phyloP scores from a whole-genome alignment of 768 basidiomycete genomes.

The Pleurotus salmoneostramineus region DNA sequence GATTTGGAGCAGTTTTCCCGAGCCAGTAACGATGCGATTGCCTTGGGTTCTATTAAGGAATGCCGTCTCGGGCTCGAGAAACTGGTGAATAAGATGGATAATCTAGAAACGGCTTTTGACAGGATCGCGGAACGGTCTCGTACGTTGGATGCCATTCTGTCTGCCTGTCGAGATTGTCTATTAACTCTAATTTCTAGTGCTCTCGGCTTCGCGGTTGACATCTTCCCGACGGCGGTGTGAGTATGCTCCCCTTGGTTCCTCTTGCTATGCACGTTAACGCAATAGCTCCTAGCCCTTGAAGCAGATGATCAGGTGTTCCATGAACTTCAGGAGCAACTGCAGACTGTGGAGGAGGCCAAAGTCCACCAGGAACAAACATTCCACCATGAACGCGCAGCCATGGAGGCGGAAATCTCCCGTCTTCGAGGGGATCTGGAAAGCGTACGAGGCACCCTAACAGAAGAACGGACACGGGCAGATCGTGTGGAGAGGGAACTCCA shows the following conservation, averaged over 20 bases:
- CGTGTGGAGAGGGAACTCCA: constrained; percentile 62
- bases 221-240: constrained; percentile 69
- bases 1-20: constrained; percentile 60
- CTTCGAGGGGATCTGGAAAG: constrained; percentile 43
- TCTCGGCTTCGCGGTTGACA: constrained; percentile 70
- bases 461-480: constrained; percentile 51
- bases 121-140: constrained; percentile 81
- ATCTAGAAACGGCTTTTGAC: constrained; percentile 77
- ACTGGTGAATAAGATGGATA: constrained; percentile 74
- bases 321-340: constrained; percentile 68
- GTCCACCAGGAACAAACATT: constrained; percentile 51
- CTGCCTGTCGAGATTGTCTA: constrained; percentile 7
- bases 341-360: constrained; percentile 52
- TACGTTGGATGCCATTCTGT: constrained; percentile 32
- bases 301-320: constrained; percentile 74
- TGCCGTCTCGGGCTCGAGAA: constrained; percentile 62
- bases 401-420: constrained; percentile 55
- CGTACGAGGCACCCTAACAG: constrained; percentile 28
- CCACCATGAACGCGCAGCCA: constrained; percentile 50
- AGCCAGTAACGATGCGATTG: constrained; percentile 37
- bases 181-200: constrained; percentile 39
- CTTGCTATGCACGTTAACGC: constrained; percentile 10
- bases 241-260: constrained; percentile 21
- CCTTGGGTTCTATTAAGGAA: constrained; percentile 56
- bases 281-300: constrained; percentile 49